phyloP scores from a whole-genome alignment of 2,329 filamentous ascomycete species.

The Dactylonectria macrodidyma region DNA sequence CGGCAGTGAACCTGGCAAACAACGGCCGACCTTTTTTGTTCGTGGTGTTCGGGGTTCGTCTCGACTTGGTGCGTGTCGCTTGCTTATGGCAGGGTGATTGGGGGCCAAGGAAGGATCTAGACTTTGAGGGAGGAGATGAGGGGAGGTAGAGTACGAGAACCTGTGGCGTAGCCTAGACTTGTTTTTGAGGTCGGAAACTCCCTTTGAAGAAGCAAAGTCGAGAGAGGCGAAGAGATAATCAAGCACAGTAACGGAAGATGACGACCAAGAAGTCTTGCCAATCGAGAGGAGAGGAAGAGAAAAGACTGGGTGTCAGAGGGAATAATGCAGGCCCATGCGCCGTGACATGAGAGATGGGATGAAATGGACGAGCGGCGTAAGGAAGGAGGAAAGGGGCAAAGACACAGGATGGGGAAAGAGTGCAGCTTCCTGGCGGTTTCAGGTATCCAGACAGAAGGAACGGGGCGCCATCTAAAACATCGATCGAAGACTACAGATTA shows the following conservation, averaged over 20 bases:
- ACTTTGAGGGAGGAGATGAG: conserved; percentile 25
- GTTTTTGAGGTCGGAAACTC: background rate
- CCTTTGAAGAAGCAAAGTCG: background rate
- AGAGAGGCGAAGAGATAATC: background rate
- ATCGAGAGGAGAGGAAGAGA: background rate
- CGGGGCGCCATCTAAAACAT: background rate
- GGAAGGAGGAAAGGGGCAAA: background rate
- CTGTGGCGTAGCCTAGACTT: background rate
- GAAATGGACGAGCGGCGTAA: background rate
- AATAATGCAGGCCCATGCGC: conserved; percentile 11
- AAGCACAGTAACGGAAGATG: background rate
- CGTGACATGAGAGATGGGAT: conserved; percentile 10
- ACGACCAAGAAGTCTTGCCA: background rate
- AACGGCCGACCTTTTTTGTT: conserved; percentile 12
- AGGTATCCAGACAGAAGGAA: background rate
- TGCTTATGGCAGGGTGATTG: conserved; percentile 23
- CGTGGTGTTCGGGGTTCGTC: conserved; percentile 21
- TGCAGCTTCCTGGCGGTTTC: no score
- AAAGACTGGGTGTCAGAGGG: conserved; percentile 6
- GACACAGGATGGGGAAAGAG: background rate
- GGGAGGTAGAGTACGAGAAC: conserved; percentile 8
- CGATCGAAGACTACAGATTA: no score
- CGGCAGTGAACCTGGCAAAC: conserved; percentile 21
- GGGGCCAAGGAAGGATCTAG: conserved; percentile 24
- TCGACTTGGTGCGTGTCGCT: conserved; percentile 15